Conservation (phyloP, 352 stramenopile genomes). For the Globisporangium apiculatum region DNA sequence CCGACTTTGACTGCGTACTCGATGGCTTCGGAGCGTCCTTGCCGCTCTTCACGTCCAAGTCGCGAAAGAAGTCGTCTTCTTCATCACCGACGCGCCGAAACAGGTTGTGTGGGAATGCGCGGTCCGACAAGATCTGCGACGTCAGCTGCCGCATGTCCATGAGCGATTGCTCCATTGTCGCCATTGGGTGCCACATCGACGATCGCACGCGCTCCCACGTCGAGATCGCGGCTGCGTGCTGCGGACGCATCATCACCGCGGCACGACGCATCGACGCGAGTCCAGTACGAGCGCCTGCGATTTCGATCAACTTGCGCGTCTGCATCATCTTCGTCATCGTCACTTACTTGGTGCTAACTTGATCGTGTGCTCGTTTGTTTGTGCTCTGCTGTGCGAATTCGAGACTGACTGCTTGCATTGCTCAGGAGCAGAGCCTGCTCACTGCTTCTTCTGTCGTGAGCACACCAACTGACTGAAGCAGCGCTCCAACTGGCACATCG, state of each 20-base stretch:
- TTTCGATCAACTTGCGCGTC: background rate
- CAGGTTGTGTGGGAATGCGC: slow-evolving; percentile 9
- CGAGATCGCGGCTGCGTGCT: slow-evolving; percentile 37
- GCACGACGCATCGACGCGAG: background rate
- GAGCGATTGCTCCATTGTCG: slow-evolving; percentile 75
- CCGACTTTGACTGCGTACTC: background rate
- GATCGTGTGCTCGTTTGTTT: background rate
- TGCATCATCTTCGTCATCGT: background rate
- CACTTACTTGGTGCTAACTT: background rate
- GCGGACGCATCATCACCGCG: background rate
- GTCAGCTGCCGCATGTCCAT: slow-evolving; percentile 58
- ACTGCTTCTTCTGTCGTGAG: too few species aligned
- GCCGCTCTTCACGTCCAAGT: slow-evolving; percentile 36
- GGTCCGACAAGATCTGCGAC: slow-evolving; percentile 24
- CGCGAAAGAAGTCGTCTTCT: slow-evolving; percentile 79
- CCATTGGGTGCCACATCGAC: slow-evolving; percentile 73
- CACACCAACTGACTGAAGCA: too few species aligned
- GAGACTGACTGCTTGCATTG: too few species aligned
- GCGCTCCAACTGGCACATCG: too few species aligned
- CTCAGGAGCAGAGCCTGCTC: too few species aligned
- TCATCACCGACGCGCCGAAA: slow-evolving; percentile 6
- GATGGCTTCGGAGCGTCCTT: slow-evolving; percentile 21
- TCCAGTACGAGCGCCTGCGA: background rate
- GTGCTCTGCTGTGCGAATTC: too few species aligned
- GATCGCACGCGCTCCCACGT: slow-evolving; percentile 75